Conservation (phyloP, 75 land plant genomes). For the Cryptomeria japonica region DNA sequence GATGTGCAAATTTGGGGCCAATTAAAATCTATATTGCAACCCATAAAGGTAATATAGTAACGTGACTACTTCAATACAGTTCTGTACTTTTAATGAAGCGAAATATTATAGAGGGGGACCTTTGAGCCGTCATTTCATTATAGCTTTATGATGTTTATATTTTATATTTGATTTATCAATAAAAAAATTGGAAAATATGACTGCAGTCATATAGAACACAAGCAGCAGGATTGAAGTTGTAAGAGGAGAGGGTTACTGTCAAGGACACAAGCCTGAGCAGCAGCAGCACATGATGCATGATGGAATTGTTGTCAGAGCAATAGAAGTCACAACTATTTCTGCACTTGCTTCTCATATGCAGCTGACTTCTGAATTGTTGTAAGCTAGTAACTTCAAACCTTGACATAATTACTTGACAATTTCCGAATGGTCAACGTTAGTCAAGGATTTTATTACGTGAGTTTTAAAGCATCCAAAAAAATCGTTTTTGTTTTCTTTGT, state of each 20-base stretch:
- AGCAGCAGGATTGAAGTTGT: background rate
- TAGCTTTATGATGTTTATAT: background rate
- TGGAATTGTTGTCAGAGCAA: constrained; percentile 65
- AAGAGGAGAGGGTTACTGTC: background rate
- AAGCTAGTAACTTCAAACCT: background rate
- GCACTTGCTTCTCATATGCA: constrained; percentile 72
- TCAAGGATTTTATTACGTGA: background rate
- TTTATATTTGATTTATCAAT: background rate
- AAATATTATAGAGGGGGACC: background rate
- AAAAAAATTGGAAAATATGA: background rate
- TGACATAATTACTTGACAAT: background rate
- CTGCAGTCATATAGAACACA: background rate
- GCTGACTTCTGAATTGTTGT: constrained; percentile 74
- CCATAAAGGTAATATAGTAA: background rate
- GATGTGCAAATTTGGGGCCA: background rate
- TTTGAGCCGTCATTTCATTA: background rate
- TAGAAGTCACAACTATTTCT: constrained; percentile 68
- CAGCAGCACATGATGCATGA: constrained; percentile 43
- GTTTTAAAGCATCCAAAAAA: background rate
- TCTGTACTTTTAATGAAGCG: background rate
- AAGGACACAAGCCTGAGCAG: background rate
- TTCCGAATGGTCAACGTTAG: background rate
- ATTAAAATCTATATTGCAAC: background rate
- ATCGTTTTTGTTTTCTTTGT: background rate
- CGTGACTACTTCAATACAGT: background rate